Evolutionary conservation across 2,329 filamentous ascomycete genomes (phyloP), one percentile per base, ranked within the genome.

Genomic region (Dendrostoma leiphaemia): DNA sequence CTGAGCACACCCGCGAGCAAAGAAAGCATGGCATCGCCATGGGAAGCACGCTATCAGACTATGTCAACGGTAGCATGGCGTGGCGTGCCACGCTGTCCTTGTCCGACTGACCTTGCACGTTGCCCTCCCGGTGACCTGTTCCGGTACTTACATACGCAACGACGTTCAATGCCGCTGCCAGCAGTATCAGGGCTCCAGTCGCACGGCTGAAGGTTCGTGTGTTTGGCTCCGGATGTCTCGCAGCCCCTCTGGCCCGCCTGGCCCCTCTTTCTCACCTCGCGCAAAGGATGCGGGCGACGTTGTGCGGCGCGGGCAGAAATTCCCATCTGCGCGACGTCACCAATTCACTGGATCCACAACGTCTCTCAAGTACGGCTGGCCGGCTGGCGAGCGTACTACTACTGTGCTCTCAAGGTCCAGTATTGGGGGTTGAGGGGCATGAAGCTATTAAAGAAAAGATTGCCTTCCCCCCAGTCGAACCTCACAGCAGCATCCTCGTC

Each of bases 231-330:
- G 46, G 49, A 45, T 43, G 51, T 41, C 47, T 49, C 47, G 47
- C 47, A 41, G 21, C 17, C 32, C 23, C 15, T 48, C 34, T 35
- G 32, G 21, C 32, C 26, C 37, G 3, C 10, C 37, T 12, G 4
- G 10, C 37, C 41, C 38, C 31, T 48, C 43, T 10, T 12, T 31
- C 29, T 51, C 43, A 40, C 34, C 54, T 54, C 21, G 50, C 41
- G 26, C 54, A 54, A 54, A 32, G 31, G 31, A 32, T 29, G 26
- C 29, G 47, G 6, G 23, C 35, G 24, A 49, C 53, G 54, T 41
- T 57, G 54, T 56, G 46, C 41, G 32, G 47, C 46, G 29, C 40
- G n/a, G 54, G 37, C 41, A 47, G 28, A n/a, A n/a, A 32, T 54
- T 34, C 28, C 37, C 46, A 51, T 43, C 31, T 46, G 54, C 51